A percentile compares a stretch with the other conserved stretches of the same genome.
Evolutionary conservation across 495 filamentous ascomycete genomes (phyloP).

Genomic region (Aspergillus coremiiformis): DNA sequence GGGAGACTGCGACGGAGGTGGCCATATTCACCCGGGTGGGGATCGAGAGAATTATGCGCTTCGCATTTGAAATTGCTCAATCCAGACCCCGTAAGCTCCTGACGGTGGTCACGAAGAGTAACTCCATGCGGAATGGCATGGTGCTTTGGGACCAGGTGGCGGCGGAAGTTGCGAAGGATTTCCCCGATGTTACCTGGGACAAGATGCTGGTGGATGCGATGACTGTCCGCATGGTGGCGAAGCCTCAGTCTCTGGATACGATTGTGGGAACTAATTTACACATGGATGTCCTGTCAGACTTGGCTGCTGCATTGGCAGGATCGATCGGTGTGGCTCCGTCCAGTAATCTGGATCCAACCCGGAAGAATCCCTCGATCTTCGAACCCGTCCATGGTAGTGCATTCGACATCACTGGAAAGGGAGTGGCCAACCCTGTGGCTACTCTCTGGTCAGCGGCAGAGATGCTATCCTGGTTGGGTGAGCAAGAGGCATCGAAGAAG

Average conservation of each 20-base stretch:
- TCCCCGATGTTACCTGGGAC: constrained; percentile 46
- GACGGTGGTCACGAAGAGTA: constrained; percentile 54
- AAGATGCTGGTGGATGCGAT: constrained; percentile 57
- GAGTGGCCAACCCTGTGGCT: constrained; percentile 63
- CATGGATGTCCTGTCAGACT: constrained; percentile 49
- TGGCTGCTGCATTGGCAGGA: constrained; percentile 49
- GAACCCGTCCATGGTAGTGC: constrained; percentile 61
- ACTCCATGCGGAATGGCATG: constrained; percentile 51
- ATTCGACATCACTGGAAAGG: constrained; percentile 65
- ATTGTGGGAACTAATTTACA: constrained; percentile 53
- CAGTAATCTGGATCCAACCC: constrained; percentile 55
- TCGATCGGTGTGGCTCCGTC: constrained; percentile 52
- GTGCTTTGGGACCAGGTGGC: constrained; percentile 51
- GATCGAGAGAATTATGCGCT: constrained; percentile 48
- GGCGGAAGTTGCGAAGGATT: constrained; percentile 36
- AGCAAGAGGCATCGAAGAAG: constrained; percentile 46
- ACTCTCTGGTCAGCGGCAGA: constrained; percentile 63
- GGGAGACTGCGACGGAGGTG: constrained; percentile 49
- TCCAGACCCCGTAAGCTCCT: constrained; percentile 40
- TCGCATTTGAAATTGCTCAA: constrained; percentile 46
- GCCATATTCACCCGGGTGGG: constrained; percentile 49
- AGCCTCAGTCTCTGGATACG: constrained; percentile 47
- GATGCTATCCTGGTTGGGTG: constrained; percentile 61
- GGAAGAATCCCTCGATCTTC: constrained; percentile 55
- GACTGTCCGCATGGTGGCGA: constrained; percentile 48